A percentile compares a stretch with the other conserved stretches of the same genome.
Evolutionary conservation across 352 stramenopile genomes (phyloP).

Genomic region (Phytopythium montanum): DNA sequence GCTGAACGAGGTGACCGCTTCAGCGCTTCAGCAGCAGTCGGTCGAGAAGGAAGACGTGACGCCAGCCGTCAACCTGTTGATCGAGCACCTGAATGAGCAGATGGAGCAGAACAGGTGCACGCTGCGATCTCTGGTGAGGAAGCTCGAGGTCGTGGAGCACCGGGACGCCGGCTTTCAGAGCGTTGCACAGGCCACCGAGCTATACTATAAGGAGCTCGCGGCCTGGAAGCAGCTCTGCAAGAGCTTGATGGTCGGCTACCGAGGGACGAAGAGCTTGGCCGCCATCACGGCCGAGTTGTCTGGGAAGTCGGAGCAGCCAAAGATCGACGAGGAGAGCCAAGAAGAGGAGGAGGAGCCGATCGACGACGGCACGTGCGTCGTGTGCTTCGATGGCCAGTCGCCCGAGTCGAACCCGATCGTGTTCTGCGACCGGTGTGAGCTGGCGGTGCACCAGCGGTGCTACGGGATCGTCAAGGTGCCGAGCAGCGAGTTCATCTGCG

Average conservation of each 20-base stretch:
- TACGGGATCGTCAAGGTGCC: conserved; percentile 85
- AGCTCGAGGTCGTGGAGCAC: conserved; percentile 31
- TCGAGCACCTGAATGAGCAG: conserved; percentile 74
- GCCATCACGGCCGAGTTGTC: conserved; percentile 12
- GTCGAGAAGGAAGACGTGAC: conserved; percentile 56
- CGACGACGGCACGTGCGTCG: conserved; percentile 84
- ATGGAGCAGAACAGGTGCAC: conserved; percentile 69
- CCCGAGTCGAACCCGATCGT: conserved; percentile 88
- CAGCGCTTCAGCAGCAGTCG: not conserved
- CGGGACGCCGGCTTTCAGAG: conserved; percentile 22
- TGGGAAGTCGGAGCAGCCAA: not conserved
- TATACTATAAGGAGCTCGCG: conserved; percentile 74
- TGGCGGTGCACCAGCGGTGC: conserved; percentile 88
- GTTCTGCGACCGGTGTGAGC: conserved; percentile 86
- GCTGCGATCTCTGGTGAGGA: conserved; percentile 48
- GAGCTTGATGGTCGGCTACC: conserved; percentile 64
- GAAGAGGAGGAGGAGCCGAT: conserved; percentile 47
- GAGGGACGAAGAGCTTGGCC: conserved; percentile 10
- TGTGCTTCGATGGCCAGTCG: conserved; percentile 88
- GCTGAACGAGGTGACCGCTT: not conserved
- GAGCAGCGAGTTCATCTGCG: conserved; percentile 87
- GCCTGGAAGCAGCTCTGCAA: conserved; percentile 76
- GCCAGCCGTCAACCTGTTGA: conserved; percentile 66
- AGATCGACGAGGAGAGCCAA: conserved; percentile 3
- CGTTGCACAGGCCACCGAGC: conserved; percentile 37